These are phyloP conservation scores for Trichophyton equinum DNA, from an alignment of 2,329 filamentous ascomycete species.

Conservation along the genomic window DNA sequence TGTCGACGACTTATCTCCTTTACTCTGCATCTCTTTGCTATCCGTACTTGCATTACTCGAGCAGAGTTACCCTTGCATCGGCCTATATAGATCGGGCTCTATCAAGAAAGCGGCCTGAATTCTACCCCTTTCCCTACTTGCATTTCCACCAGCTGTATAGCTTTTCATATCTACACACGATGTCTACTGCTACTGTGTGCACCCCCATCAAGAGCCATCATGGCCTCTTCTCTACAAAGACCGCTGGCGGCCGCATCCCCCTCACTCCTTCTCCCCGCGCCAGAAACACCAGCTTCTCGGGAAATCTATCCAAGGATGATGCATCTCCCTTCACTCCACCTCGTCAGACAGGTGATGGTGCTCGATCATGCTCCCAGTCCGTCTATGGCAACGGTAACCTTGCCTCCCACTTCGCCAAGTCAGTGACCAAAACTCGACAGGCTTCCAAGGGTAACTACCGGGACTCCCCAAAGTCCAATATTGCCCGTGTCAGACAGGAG, in stretches of 20 bases:
- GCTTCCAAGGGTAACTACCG: conserved; percentile 51
- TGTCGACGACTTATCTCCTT: not conserved
- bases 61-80: conserved; percentile 16
- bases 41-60: conserved; percentile 18
- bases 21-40: not conserved
- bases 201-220: conserved; percentile 92
- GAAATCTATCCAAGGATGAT: conserved; percentile 40
- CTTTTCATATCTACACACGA: conserved; percentile 33
- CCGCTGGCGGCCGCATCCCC: conserved; percentile 87
- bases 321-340: conserved; percentile 68
- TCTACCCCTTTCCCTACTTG: conserved; percentile 13
- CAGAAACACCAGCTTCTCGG: conserved; percentile 39
- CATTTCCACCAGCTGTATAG: not conserved
- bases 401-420: conserved; percentile 64
- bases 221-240: conserved; percentile 81
- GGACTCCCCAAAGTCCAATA: conserved; percentile 89
- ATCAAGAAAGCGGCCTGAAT: conserved; percentile 8
- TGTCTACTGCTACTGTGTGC: conserved; percentile 73
- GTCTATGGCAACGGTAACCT: conserved; percentile 66
- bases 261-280: conserved; percentile 78
- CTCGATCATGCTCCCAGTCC: conserved; percentile 49
- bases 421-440: conserved; percentile 32
- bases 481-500: conserved; percentile 46
- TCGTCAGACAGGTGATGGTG: conserved; percentile 44
- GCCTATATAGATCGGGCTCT: conserved; percentile 28